phyloP scores from a whole-genome alignment of 805 yeast genomes.

The Ogataea wickerhamii region DNA sequence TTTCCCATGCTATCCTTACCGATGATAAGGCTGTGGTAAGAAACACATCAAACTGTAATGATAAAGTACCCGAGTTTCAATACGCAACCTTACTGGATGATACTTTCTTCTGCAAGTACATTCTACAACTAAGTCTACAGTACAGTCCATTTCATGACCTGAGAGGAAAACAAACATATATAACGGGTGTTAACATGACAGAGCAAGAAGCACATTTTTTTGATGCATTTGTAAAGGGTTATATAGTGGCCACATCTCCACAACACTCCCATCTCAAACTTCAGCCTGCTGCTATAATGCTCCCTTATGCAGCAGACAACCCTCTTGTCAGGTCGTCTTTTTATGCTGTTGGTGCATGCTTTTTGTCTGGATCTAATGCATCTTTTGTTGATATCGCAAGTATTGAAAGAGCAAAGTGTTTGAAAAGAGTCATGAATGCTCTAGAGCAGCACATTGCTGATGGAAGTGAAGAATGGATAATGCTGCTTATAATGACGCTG shows the following conservation, averaged over 20 bases:
- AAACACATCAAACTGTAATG: not conserved
- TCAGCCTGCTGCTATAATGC: constrained; percentile 38
- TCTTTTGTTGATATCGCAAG: not conserved
- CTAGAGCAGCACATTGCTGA: not conserved
- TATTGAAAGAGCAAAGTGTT: not conserved
- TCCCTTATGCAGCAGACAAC: constrained; percentile 32
- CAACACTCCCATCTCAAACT: constrained; percentile 38
- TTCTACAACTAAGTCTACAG: not conserved
- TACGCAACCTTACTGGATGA: not conserved
- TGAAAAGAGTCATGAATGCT: not conserved
- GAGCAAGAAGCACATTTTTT: constrained; percentile 22
- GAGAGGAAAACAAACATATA: not conserved
- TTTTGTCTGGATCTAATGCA: constrained; percentile 11
- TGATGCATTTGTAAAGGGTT: constrained; percentile 38
- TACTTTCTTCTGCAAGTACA: not conserved
- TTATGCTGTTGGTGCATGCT: constrained; percentile 38
- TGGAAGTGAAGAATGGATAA: constrained; percentile 2
- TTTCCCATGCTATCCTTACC: not conserved
- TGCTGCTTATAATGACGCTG: not conserved
- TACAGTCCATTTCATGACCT: not conserved
- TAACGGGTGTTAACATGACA: constrained; percentile 7
- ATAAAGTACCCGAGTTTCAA: not conserved
- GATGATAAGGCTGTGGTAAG: not conserved
- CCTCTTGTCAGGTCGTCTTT: constrained; percentile 28
- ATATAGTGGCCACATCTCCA: constrained; percentile 39